Evolutionary conservation across 169 alveolate species (phyloP).

Genomic region (Plasmodium gallinaceum): DNA sequence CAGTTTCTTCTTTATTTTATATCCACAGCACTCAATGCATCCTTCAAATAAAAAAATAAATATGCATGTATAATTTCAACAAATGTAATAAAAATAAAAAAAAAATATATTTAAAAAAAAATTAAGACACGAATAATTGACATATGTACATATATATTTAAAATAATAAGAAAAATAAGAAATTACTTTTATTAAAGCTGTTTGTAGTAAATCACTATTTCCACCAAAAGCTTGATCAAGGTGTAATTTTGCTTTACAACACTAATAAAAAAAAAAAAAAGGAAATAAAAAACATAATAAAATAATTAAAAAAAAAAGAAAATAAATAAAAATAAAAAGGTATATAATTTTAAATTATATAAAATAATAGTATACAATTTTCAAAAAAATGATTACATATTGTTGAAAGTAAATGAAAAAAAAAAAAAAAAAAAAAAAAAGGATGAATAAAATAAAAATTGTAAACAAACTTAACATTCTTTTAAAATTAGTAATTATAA

Average conservation of each 20-base stretch:
- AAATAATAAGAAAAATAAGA: background rate
- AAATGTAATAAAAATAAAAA: background rate
- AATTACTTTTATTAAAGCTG: slow-evolving; percentile 81
- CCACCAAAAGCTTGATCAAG: slow-evolving; percentile 91
- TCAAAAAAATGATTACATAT: background rate
- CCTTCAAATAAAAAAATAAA: slow-evolving; percentile 10
- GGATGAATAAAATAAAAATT: background rate
- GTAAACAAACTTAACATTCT: background rate
- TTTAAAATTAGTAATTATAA: background rate
- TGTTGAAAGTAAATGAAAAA: background rate
- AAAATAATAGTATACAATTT: background rate
- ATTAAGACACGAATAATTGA: background rate
- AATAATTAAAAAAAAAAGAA: background rate
- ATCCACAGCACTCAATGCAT: slow-evolving; percentile 40
- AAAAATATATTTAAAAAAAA: background rate
- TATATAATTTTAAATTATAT: background rate
- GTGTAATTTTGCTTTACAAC: slow-evolving; percentile 87
- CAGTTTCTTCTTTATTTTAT: slow-evolving; percentile 7
- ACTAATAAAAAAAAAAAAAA: slow-evolving; percentile 57
- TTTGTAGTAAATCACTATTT: slow-evolving; percentile 82
- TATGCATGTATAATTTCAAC: background rate
- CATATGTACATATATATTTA: background rate
- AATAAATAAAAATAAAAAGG: background rate
- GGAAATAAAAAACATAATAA: background rate
- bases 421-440: background rate